Conservation (phyloP, 805 yeast species). For the Barnettozyma sucrosica region DNA sequence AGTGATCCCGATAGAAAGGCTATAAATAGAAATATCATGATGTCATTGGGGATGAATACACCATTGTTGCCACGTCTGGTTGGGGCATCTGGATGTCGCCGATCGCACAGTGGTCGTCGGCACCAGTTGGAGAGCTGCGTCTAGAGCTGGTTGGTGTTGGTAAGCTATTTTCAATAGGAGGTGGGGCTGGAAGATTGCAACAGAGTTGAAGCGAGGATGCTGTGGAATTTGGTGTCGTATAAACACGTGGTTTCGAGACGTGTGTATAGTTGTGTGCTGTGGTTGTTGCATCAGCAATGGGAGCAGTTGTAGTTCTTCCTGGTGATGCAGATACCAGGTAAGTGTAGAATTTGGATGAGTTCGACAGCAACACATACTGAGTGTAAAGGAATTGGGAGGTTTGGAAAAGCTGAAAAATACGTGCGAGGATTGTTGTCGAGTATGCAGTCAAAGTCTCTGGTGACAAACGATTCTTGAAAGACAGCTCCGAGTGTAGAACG, state of each 20-base stretch:
- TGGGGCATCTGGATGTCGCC: background rate
- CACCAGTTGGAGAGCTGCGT: background rate
- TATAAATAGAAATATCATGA: background rate
- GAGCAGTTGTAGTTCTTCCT: no score
- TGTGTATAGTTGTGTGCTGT: background rate
- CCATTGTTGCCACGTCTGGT: background rate
- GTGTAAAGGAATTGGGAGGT: conserved; percentile 5
- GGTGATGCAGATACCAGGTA: conserved; percentile 9
- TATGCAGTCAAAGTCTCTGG: conserved; percentile 7
- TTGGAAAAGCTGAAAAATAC: conserved; percentile 1
- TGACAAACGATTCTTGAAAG: conserved; percentile 1
- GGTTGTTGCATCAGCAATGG: background rate
- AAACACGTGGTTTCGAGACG: background rate
- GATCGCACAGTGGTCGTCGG: background rate
- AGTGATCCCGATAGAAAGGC: background rate
- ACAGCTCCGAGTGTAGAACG: conserved; percentile 6
- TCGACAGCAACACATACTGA: background rate
- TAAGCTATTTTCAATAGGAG: background rate
- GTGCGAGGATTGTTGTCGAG: conserved; percentile 11
- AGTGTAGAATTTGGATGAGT: background rate
- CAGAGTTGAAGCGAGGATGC: conserved; percentile 1
- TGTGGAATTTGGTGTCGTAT: conserved; percentile 10
- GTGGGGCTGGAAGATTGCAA: background rate
- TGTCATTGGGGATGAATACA: background rate
- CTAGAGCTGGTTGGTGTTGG: background rate